Evolutionary conservation across 805 yeast species (phyloP).

Genomic region (Teunomyces gatunensis): DNA sequence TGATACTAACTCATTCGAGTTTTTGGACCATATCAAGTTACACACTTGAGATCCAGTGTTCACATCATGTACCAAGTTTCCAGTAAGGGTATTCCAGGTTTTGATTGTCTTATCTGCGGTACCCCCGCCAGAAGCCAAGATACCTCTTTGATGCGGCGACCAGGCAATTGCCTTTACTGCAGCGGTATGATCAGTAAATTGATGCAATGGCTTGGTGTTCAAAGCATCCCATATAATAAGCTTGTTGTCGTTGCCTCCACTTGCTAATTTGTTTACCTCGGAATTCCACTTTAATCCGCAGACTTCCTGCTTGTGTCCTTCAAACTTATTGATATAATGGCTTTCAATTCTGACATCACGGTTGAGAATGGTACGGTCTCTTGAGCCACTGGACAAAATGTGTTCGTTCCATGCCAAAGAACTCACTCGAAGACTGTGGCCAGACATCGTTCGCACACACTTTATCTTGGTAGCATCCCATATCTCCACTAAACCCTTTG

Average conservation of each 20-base stretch:
- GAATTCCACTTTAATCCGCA: slow-evolving; percentile 95
- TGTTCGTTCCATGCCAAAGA: slow-evolving; percentile 95
- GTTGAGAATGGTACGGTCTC: slow-evolving; percentile 82
- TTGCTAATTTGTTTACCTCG: slow-evolving; percentile 86
- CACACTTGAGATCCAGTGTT: slow-evolving; percentile 97
- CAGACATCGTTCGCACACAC: slow-evolving; percentile 88
- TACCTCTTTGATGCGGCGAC: slow-evolving; percentile 96
- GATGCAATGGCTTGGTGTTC: slow-evolving; percentile 63
- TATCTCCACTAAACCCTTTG: slow-evolving; percentile 82
- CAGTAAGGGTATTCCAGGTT: slow-evolving; percentile 88
- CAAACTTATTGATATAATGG: slow-evolving; percentile 70
- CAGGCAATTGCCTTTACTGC: slow-evolving; percentile 97
- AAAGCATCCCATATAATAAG: slow-evolving; percentile 86
- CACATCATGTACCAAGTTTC: slow-evolving; percentile 69
- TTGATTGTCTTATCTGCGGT: slow-evolving; percentile 89
- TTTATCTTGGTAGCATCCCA: slow-evolving; percentile 87
- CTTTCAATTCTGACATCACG: slow-evolving; percentile 88
- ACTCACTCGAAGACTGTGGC: slow-evolving; percentile 81
- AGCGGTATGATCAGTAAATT: slow-evolving; percentile 80
- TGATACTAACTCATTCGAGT: slow-evolving; percentile 87
- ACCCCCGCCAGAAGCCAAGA: slow-evolving; percentile 95
- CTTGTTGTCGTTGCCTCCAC: slow-evolving; percentile 93
- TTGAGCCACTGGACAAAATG: slow-evolving; percentile 79
- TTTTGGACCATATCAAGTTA: slow-evolving; percentile 88
- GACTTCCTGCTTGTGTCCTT: slow-evolving; percentile 86